A percentile compares a stretch with the other conserved stretches of the same genome.
phyloP scores from a whole-genome alignment of 2,329 filamentous ascomycete species.

The Tolypocladium cylindrosporum region DNA sequence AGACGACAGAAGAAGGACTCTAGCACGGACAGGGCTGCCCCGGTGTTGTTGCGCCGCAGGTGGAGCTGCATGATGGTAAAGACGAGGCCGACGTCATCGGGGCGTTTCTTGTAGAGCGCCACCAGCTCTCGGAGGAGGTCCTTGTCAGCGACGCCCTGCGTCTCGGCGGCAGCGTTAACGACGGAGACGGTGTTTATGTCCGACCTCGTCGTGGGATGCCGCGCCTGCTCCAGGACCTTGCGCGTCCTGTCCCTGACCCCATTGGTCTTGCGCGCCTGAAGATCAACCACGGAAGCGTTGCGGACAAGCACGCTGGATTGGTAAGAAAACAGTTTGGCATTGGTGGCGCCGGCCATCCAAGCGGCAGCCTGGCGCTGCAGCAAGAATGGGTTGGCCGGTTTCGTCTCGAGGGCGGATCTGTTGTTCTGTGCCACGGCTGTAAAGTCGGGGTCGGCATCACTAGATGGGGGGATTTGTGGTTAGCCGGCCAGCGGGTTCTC shows the following conservation, averaged over 20 bases:
- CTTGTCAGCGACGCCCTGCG: constrained; percentile 52
- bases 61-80: constrained; percentile 78
- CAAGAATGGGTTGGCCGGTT: constrained; percentile 54
- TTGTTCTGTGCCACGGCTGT: constrained; percentile 60
- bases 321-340: constrained; percentile 62
- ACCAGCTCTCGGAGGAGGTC: constrained; percentile 60
- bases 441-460: constrained; percentile 58
- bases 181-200: constrained; percentile 34
- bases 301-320: constrained; percentile 47
- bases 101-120: constrained; percentile 60
- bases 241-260: constrained; percentile 46
- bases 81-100: constrained; percentile 69
- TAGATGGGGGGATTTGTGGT: constrained; percentile 16
- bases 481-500: not conserved
- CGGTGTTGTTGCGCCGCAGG: constrained; percentile 58
- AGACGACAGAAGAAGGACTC: constrained; percentile 66
- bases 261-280: constrained; percentile 57
- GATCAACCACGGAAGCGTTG: constrained; percentile 54
- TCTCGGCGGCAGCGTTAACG: constrained; percentile 62
- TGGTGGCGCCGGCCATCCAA: constrained; percentile 38
- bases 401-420: constrained; percentile 28
- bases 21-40: constrained; percentile 63
- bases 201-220: constrained; percentile 16
- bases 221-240: constrained; percentile 22
- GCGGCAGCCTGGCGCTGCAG: constrained; percentile 51